Evolutionary conservation across 306 rosid genomes (phyloP).

Genomic region (Cucumis hystrix): DNA sequence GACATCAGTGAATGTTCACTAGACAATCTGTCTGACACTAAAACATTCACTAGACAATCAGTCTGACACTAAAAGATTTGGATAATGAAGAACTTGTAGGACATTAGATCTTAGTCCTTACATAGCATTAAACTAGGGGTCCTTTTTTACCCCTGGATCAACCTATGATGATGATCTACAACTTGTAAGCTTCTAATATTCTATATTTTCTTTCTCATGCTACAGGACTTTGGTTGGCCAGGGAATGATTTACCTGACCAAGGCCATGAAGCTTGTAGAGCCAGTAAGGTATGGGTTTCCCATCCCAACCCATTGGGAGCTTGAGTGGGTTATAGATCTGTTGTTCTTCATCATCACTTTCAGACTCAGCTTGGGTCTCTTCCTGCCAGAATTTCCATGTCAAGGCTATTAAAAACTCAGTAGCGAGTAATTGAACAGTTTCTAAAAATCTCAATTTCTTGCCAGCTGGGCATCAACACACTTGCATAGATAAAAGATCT

Average conservation of each 20-base stretch:
- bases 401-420: not conserved
- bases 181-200: not conserved
- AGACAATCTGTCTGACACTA: too few species aligned
- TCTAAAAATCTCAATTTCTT: not conserved
- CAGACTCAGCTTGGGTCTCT: slow-evolving; percentile 81
- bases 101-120: too few species aligned
- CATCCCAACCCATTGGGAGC: slow-evolving; percentile 99
- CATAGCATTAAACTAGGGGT: too few species aligned
- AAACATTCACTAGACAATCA: too few species aligned
- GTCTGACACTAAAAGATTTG: too few species aligned
- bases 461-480: not conserved
- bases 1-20: too few species aligned
- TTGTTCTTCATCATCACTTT: slow-evolving; percentile 94
- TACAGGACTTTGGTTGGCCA: not conserved
- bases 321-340: slow-evolving; percentile 97
- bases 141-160: too few species aligned
- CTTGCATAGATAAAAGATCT: not conserved
- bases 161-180: too few species aligned
- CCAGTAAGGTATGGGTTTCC: slow-evolving; percentile 98
- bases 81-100: too few species aligned
- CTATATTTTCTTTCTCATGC: not conserved
- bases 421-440: not conserved
- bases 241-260: slow-evolving; percentile 66
- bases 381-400: slow-evolving; percentile 37
- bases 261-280: slow-evolving; percentile 96